Evolutionary conservation across 306 rosid species (phyloP).

Genomic region (Rosa lucieae): DNA sequence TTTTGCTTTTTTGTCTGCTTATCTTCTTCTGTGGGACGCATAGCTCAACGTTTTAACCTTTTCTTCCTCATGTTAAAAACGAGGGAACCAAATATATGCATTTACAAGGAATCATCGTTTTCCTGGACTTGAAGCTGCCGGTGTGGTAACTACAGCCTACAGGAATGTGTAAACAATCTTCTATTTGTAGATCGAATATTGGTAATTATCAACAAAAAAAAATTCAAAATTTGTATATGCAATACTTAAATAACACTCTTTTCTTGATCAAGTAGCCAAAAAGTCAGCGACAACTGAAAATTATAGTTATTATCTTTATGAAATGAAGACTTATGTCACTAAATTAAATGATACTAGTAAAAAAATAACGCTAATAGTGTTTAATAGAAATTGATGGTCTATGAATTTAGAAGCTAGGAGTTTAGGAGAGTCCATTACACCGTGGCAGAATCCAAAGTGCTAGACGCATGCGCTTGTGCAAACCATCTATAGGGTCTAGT

Average conservation of each 20-base stretch:
- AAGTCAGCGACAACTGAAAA: too few species aligned
- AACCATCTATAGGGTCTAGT: background rate
- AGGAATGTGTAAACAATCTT: background rate
- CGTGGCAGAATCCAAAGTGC: background rate
- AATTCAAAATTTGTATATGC: too few species aligned
- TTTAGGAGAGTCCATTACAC: background rate
- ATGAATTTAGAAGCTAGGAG: too few species aligned
- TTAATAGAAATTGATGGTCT: background rate
- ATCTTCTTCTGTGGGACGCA: conserved; percentile 17
- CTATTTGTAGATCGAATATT: too few species aligned
- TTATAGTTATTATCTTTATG: too few species aligned
- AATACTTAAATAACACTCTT: too few species aligned
- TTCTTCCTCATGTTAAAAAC: conserved; percentile 33
- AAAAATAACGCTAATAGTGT: too few species aligned
- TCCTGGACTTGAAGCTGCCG: background rate
- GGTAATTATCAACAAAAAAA: too few species aligned
- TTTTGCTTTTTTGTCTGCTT: conserved; percentile 33
- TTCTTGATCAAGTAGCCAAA: too few species aligned
- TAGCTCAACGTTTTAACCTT: background rate
- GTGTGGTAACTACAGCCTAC: background rate
- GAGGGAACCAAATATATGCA: conserved; percentile 22
- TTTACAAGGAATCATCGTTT: conserved; percentile 20
- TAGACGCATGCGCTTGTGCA: background rate
- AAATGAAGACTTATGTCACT: too few species aligned
- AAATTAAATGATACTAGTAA: too few species aligned